A percentile compares a stretch with the other conserved stretches of the same genome.
These are phyloP conservation scores for Ophiostoma ips DNA, from an alignment of 2,329 filamentous ascomycete species.

Conservation along the genomic window DNA sequence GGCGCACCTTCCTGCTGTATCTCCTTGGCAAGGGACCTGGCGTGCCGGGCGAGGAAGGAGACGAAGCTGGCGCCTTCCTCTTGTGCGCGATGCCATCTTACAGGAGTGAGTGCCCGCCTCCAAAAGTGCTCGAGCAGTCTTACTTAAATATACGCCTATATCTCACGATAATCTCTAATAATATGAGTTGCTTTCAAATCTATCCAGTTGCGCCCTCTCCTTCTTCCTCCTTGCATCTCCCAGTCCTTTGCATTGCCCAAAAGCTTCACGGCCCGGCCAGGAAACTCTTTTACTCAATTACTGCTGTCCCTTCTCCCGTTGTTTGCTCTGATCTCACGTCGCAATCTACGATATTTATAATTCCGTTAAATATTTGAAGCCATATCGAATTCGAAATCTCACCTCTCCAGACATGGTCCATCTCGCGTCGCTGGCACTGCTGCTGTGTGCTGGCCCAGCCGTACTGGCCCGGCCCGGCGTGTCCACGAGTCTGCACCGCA, in stretches of 20 bases:
- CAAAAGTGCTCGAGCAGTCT: neutral
- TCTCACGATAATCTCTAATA: too few species aligned
- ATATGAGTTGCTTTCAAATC: too few species aligned
- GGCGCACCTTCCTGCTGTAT: neutral
- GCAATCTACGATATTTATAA: too few species aligned
- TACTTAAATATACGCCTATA: neutral
- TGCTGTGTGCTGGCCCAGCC: neutral
- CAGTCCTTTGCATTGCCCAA: too few species aligned
- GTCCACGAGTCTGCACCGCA: neutral
- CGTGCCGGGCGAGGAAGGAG: neutral
- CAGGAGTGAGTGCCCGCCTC: too few species aligned
- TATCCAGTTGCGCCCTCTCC: too few species aligned
- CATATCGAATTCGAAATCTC: neutral
- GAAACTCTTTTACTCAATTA: too few species aligned
- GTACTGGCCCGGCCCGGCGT: neutral
- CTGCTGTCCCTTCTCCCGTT: too few species aligned
- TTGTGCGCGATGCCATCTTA: neutral
- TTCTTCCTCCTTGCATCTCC: neutral
- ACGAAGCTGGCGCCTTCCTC: neutral
- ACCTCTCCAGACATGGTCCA: neutral
- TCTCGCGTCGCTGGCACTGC: constrained; percentile 1
- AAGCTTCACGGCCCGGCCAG: too few species aligned
- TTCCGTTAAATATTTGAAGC: neutral
- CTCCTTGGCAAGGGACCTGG: neutral
- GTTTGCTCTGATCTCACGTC: too few species aligned